Evolutionary conservation across 257 asterid genomes (phyloP).

Genomic region (Solanum chilense): DNA sequence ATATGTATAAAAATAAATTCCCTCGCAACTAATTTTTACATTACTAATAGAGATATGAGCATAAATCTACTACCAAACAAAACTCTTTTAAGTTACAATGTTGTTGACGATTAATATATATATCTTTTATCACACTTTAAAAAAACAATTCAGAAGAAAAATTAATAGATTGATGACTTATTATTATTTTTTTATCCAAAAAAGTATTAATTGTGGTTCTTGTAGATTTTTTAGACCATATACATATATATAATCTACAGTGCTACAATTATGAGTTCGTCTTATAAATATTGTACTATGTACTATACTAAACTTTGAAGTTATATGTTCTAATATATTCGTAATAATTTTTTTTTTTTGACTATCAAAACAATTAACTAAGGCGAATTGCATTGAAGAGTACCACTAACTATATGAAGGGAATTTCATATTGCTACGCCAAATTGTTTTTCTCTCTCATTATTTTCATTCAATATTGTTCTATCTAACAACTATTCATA

Average conservation of each 20-base stretch:
- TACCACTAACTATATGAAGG: not conserved
- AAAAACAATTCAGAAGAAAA: too few species aligned
- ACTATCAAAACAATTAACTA: not conserved
- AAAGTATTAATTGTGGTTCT: not conserved
- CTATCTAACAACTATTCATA: not conserved
- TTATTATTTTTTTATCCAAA: not conserved
- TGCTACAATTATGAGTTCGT: not conserved
- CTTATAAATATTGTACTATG: not conserved
- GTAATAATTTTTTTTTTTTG: not conserved
- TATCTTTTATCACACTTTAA: too few species aligned
- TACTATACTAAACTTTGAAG: too few species aligned
- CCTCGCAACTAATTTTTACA: not conserved
- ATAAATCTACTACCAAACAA: not conserved
- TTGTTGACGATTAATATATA: too few species aligned
- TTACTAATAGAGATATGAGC: too few species aligned
- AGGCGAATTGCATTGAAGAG: not conserved
- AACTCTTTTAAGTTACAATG: not conserved
- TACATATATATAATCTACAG: too few species aligned
- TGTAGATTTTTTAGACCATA: not conserved
- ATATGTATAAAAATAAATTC: too few species aligned
- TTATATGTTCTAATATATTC: too few species aligned
- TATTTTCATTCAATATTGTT: not conserved
- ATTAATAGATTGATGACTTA: not conserved
- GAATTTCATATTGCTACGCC: not conserved
- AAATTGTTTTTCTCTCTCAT: not conserved